These are phyloP conservation scores for Ascoidea rubescens DNA, from an alignment of 805 yeast species.

Conservation along the genomic window DNA sequence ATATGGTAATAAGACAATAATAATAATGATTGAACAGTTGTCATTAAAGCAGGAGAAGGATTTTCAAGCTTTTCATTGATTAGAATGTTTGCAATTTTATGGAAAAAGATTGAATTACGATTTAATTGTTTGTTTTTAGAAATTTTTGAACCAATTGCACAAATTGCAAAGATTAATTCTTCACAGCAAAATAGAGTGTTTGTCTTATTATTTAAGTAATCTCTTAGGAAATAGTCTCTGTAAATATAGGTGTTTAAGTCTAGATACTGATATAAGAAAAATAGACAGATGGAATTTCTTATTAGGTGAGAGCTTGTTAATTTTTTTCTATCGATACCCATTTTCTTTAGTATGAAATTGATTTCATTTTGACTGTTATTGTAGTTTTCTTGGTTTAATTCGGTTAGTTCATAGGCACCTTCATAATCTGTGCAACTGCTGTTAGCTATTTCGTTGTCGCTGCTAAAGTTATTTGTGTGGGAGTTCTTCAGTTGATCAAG, in stretches of 20 bases:
- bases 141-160: constrained; percentile 44
- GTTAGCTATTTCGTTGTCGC: not conserved
- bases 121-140: constrained; percentile 28
- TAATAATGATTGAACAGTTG: constrained; percentile 45
- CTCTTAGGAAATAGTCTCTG: constrained; percentile 46
- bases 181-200: constrained; percentile 40
- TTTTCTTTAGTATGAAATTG: too few species aligned
- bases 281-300: constrained; percentile 3
- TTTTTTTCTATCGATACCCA: not conserved
- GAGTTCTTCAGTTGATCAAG: too few species aligned
- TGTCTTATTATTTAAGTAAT: constrained; percentile 42
- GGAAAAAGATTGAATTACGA: constrained; percentile 27
- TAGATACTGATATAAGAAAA: constrained; percentile 55
- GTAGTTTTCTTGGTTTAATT: too few species aligned
- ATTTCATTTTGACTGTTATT: too few species aligned
- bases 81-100: constrained; percentile 29
- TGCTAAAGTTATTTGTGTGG: not conserved
- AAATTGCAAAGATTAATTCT: constrained; percentile 38
- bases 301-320: constrained; percentile 23
- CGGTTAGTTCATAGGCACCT: too few species aligned
- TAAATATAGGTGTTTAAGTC: constrained; percentile 50
- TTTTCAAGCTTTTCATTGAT: constrained; percentile 28
- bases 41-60: constrained; percentile 33
- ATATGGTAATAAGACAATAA: constrained; percentile 47
- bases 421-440: too few species aligned